Base-by-base conservation (phyloP, 108 stramenopile species). In the Nannochloropsis oceanica region DNA sequence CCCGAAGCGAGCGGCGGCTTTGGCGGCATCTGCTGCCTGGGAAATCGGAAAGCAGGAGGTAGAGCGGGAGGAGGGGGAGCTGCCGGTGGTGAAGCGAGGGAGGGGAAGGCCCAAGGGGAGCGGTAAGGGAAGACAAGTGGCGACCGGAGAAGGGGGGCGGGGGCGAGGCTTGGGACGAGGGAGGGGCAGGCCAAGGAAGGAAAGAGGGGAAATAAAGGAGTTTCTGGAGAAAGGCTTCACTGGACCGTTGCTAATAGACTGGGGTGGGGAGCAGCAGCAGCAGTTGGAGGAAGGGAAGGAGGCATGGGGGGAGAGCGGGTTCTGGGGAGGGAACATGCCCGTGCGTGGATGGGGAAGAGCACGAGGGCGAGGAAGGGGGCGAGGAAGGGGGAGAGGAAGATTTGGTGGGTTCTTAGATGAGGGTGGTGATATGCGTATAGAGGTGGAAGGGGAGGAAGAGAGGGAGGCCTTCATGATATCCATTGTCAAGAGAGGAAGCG, bases 281-380 rank as follows among this genome's bases (percentile, higher is more conserved):
- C 34, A 34, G 34, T 34, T 34, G 59, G n/a, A 73, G 59, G 59
- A 73, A 0, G 59, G n/a, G 59, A 8, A n/a, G 59, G n/a, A 73
- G 59, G 59, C 2, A 73, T 43, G 44, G 59, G 27, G 22, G 25
- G 84, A 84, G 43, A 44, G 25, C 27, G 18, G 73, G 91, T 84
- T 95, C 93, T 26, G 25, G 22, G 80, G 13, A 25, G 25, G 80
- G 80, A 81, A 11, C 13, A 25, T n/a, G 92, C 83, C 34, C 2
- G 83, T 22, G 18, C 83, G 27, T 3, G 44, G 26, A n/a, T 25
- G 27, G 82, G 82, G 43, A 13, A 43, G 82, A 82, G 11, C 26
- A n/a, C 24, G 43, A 10, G 42, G 11, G 9, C 24, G 82, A 8
- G 42, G 82, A 22, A 13, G 82, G 10, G 42, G 82, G 42, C 24